phyloP scores from a whole-genome alignment of 73 alveolate species.

The Paramecium octaurelia region DNA sequence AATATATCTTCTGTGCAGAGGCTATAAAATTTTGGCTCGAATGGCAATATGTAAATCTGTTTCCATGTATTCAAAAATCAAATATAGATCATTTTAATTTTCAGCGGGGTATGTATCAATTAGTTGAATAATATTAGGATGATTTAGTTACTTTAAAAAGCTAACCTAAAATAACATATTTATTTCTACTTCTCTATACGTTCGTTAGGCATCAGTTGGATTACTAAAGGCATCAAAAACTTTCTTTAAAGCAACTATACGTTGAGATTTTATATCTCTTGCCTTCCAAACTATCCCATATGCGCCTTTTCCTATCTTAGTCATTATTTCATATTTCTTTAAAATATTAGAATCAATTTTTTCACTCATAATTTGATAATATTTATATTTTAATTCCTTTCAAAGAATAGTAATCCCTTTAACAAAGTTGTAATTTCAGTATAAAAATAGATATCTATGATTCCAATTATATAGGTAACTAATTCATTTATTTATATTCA shows the following conservation, averaged over 20 bases:
- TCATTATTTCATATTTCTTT: conserved; percentile 75
- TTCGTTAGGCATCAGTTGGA: conserved; percentile 86
- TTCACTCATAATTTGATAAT: conserved; percentile 72
- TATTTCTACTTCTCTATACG: conserved; percentile 82
- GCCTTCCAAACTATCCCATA: conserved; percentile 94
- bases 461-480: background rate
- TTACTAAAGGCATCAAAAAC: conserved; percentile 89
- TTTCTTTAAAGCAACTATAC: conserved; percentile 65
- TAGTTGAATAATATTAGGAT: conserved; percentile 72
- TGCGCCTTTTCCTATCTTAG: conserved; percentile 87
- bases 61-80: conserved; percentile 80
- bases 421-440: background rate
- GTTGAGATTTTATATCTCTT: conserved; percentile 72
- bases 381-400: background rate
- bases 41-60: conserved; percentile 79
- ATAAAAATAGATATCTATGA: too few relatives aligned
- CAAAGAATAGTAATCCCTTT: background rate
- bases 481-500: background rate
- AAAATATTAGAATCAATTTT: conserved; percentile 74
- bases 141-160: conserved; percentile 84
- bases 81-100: conserved; percentile 70
- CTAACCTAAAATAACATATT: conserved; percentile 47
- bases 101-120: conserved; percentile 72
- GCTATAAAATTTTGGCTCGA: conserved; percentile 71
- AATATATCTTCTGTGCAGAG: conserved; percentile 69